A percentile compares a stretch with the other conserved stretches of the same genome.
Conservation (phyloP, 179 eudicot species). For the Heliamphora pulchella region DNA sequence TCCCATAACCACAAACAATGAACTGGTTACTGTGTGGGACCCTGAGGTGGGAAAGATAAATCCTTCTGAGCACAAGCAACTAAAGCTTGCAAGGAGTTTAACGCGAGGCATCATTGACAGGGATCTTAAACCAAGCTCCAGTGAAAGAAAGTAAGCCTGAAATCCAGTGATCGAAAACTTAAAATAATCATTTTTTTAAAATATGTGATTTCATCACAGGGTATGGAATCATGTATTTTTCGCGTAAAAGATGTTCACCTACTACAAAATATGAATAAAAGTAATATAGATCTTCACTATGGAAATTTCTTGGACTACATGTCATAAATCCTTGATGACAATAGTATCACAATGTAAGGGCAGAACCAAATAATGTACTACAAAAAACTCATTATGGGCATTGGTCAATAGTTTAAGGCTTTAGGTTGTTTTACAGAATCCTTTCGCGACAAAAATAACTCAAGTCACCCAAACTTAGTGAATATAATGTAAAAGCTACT, state of each 20-base stretch:
- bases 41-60: slow-evolving; percentile 90
- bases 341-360: not conserved
- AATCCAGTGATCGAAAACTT: not conserved
- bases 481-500: too few relatives aligned
- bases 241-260: not conserved
- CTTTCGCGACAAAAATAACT: not conserved
- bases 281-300: not conserved
- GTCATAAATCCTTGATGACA: not conserved
- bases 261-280: not conserved
- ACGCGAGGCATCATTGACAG: slow-evolving; percentile 89
- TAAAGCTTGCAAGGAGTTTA: slow-evolving; percentile 88
- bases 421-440: not conserved
- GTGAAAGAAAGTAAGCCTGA: slow-evolving; percentile 80
- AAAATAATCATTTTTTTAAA: not conserved
- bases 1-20: slow-evolving; percentile 83
- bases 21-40: slow-evolving; percentile 94
- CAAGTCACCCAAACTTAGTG: not conserved
- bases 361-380: not conserved
- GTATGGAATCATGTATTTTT: not conserved
- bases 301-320: not conserved
- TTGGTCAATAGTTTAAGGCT: not conserved
- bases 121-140: slow-evolving; percentile 88
- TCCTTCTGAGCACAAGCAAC: slow-evolving; percentile 98
- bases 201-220: too few relatives aligned
- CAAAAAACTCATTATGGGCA: not conserved